phyloP scores from a whole-genome alignment of 192 early-diverging fungal genomes.

The Coemansia reversa region DNA sequence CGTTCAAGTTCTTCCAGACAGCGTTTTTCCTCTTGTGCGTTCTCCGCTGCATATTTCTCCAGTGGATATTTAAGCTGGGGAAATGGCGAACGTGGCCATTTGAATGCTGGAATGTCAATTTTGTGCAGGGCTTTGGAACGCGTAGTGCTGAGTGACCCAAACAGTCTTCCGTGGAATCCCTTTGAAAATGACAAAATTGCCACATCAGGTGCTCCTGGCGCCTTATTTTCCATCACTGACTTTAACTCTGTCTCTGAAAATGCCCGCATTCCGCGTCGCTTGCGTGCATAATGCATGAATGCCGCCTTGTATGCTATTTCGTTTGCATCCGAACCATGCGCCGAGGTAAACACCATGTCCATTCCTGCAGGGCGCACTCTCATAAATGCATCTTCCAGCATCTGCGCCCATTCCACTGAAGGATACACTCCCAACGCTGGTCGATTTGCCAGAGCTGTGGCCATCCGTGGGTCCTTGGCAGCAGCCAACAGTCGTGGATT shows the following conservation, averaged over 20 bases:
- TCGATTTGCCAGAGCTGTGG: constrained; percentile 64
- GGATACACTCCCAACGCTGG: constrained; percentile 69
- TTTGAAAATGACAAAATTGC: constrained; percentile 64
- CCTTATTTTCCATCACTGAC: constrained; percentile 64
- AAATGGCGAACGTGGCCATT: constrained; percentile 64
- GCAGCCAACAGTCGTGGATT: constrained; percentile 58
- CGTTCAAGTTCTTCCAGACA: constrained; percentile 57
- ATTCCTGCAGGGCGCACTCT: constrained; percentile 64
- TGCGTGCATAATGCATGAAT: constrained; percentile 63
- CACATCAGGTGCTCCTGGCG: constrained; percentile 65
- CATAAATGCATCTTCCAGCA: constrained; percentile 65
- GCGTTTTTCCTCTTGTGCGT: constrained; percentile 59
- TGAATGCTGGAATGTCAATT: constrained; percentile 72
- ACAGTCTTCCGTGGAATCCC: constrained; percentile 69
- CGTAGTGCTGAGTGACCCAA: constrained; percentile 68
- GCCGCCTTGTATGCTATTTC: constrained; percentile 76
- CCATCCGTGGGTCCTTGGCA: constrained; percentile 58
- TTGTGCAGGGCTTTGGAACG: constrained; percentile 72
- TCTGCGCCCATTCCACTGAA: constrained; percentile 60
- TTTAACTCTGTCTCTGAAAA: constrained; percentile 45
- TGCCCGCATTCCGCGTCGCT: constrained; percentile 46
- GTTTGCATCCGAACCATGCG: constrained; percentile 74
- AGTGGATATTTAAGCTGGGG: constrained; percentile 68
- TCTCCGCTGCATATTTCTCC: constrained; percentile 58
- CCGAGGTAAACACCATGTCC: constrained; percentile 68